Percentiles rank a stretch among this genome's conserved stretches.
Evolutionary conservation across 352 stramenopile genomes (phyloP).

Genomic region (Pythium grandisporangium): DNA sequence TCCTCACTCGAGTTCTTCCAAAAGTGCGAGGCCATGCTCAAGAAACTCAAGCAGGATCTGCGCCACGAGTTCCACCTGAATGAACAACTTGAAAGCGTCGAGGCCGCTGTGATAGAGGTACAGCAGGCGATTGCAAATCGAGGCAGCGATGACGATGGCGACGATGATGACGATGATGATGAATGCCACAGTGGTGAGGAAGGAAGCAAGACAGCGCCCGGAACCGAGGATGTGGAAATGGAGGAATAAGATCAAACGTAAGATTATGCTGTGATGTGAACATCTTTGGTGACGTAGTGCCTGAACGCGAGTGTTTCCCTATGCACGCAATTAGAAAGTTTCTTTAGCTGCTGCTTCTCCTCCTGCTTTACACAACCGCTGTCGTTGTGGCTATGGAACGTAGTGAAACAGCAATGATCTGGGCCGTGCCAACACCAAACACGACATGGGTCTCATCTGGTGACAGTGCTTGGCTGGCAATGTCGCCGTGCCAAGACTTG

Average conservation of each 20-base stretch:
- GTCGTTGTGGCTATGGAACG: slow-evolving; percentile 4
- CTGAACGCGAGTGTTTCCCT: too few species aligned
- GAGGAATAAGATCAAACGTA: slow-evolving; percentile 56
- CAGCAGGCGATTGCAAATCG: slow-evolving; percentile 47
- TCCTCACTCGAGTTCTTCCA: slow-evolving; percentile 83
- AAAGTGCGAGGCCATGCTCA: slow-evolving; percentile 67
- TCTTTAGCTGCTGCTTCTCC: too few species aligned
- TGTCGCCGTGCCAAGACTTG: slow-evolving; percentile 30
- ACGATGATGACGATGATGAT: slow-evolving; percentile 35
- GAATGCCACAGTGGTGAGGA: too few species aligned
- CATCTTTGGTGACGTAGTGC: not conserved
- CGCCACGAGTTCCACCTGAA: slow-evolving; percentile 63
- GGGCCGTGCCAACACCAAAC: slow-evolving; percentile 47
- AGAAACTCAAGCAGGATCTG: slow-evolving; percentile 72
- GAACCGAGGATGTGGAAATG: slow-evolving; percentile 74
- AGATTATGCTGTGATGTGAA: slow-evolving; percentile 25
- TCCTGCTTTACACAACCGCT: too few species aligned
- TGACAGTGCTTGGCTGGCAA: slow-evolving; percentile 50
- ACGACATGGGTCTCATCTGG: slow-evolving; percentile 67
- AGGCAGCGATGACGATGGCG: slow-evolving; percentile 38
- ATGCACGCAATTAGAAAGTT: too few species aligned
- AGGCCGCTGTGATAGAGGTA: slow-evolving; percentile 46
- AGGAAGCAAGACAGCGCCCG: slow-evolving; percentile 14
- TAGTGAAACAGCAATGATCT: slow-evolving; percentile 45
- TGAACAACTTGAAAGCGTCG: slow-evolving; percentile 71